phyloP scores from a whole-genome alignment of 2,329 filamentous ascomycete species.

The Trichoderma atroviride region DNA sequence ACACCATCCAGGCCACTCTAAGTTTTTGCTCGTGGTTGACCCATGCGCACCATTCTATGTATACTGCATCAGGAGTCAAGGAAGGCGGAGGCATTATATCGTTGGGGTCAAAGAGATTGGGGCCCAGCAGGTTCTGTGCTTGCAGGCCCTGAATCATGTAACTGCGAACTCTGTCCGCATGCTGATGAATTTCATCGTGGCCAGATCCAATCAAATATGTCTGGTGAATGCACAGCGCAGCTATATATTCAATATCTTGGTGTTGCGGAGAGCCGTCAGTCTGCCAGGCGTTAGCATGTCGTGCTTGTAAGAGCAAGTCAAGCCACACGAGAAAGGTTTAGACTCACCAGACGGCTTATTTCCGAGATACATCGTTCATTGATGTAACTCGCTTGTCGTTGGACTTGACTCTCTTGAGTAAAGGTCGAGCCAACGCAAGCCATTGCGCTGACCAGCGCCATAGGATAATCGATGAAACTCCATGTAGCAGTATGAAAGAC shows the following conservation, averaged over 20 bases:
- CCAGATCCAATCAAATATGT: slow-evolving; percentile 40
- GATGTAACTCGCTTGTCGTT: slow-evolving; percentile 30
- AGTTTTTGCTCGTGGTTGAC: slow-evolving; percentile 32
- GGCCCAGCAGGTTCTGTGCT: slow-evolving; percentile 35
- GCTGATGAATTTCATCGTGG: slow-evolving; percentile 37
- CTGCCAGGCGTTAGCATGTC: slow-evolving; percentile 17
- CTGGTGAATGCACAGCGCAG: slow-evolving; percentile 38
- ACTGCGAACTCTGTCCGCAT: slow-evolving; percentile 36
- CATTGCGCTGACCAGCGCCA: slow-evolving; percentile 36
- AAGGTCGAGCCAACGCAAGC: slow-evolving; percentile 37
- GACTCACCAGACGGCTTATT: slow-evolving; percentile 36
- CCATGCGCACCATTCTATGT: slow-evolving; percentile 35
- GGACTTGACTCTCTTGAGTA: slow-evolving; percentile 26
- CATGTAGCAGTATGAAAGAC: slow-evolving; percentile 38
- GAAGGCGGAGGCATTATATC: no score
- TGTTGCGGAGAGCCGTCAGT: slow-evolving; percentile 33
- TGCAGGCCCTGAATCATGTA: slow-evolving; percentile 36
- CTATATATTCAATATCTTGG: slow-evolving; percentile 34
- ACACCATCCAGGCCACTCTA: slow-evolving; percentile 37
- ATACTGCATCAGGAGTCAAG: not conserved
- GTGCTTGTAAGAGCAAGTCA: not conserved
- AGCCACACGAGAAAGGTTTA: not conserved
- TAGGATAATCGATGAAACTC: slow-evolving; percentile 32
- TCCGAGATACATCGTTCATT: slow-evolving; percentile 36
- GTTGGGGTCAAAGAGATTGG: slow-evolving; percentile 19